These are phyloP conservation scores for Fusarium haematococcum DNA, from an alignment of 2,329 filamentous ascomycete genomes.

Conservation along the genomic window DNA sequence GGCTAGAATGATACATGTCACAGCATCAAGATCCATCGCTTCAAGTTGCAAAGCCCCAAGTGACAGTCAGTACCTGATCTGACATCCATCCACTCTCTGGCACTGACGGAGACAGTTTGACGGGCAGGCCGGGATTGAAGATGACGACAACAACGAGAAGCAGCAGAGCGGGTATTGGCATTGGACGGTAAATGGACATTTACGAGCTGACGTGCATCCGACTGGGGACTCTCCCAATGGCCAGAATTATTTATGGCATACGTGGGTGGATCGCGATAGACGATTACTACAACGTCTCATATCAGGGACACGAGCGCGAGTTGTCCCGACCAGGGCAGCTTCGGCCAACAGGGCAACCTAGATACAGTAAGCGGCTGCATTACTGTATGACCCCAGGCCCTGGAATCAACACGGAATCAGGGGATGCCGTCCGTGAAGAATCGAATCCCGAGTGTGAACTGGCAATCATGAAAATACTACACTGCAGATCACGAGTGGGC, in stretches of 20 bases:
- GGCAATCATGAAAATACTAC: neutral
- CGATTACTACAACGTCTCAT: conserved; percentile 28
- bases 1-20: conserved; percentile 4
- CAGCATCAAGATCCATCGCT: neutral
- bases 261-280: conserved; percentile 29
- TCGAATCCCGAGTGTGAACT: neutral
- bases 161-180: neutral
- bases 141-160: neutral
- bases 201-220: conserved; percentile 13
- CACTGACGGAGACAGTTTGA: neutral
- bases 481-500: neutral
- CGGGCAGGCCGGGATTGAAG: neutral
- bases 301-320: conserved; percentile 13
- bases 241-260: conserved; percentile 36
- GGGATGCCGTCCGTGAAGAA: neutral
- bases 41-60: neutral
- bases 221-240: conserved; percentile 8
- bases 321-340: neutral
- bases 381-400: neutral
- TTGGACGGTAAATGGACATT: neutral
- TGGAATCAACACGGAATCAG: neutral
- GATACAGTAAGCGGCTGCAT: neutral
- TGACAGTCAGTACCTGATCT: neutral
- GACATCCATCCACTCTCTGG: neutral
- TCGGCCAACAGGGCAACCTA: neutral